Conservation (phyloP, 2,329 filamentous ascomycete genomes). For the Cladobotryum protrusum region DNA sequence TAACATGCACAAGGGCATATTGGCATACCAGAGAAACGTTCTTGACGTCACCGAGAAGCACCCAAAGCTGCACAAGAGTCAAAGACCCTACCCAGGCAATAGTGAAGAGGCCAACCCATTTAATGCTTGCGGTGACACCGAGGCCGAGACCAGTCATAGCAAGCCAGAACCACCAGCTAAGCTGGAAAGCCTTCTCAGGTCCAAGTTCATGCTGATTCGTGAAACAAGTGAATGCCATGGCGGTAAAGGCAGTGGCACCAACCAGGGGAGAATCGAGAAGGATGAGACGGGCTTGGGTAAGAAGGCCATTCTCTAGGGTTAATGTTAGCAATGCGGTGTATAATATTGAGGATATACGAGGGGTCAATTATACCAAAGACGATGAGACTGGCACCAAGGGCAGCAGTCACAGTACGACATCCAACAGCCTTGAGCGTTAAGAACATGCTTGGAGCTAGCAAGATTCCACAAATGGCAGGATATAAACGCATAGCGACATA, state of each 20-base stretch:
- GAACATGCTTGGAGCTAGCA: constrained; percentile 89
- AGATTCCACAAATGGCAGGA: constrained; percentile 80
- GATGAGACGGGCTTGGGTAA: constrained; percentile 92
- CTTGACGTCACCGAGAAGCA: constrained; percentile 81
- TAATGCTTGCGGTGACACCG: constrained; percentile 88
- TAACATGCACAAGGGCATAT: neutral
- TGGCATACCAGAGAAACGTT: constrained; percentile 69
- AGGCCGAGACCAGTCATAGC: constrained; percentile 77
- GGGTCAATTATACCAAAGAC: constrained; percentile 68
- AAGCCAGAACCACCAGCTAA: constrained; percentile 98
- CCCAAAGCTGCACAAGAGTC: constrained; percentile 89
- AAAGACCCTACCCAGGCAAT: constrained; percentile 95
- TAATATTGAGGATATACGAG: constrained; percentile 1
- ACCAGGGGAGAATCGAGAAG: constrained; percentile 93
- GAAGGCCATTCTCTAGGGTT: constrained; percentile 76
- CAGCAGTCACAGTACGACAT: constrained; percentile 79
- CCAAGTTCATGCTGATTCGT: constrained; percentile 96
- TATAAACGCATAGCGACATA: constrained; percentile 97
- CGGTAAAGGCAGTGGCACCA: constrained; percentile 87
- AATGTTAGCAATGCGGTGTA: constrained; percentile 20
- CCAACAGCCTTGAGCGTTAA: constrained; percentile 86
- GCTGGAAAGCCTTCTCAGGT: constrained; percentile 76
- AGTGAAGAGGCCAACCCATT: constrained; percentile 98
- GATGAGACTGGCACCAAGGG: constrained; percentile 76
- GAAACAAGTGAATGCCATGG: constrained; percentile 84